These are phyloP conservation scores for Colletotrichum sp. DNA, from an alignment of 2,329 filamentous ascomycete species.

Conservation along the genomic window DNA sequence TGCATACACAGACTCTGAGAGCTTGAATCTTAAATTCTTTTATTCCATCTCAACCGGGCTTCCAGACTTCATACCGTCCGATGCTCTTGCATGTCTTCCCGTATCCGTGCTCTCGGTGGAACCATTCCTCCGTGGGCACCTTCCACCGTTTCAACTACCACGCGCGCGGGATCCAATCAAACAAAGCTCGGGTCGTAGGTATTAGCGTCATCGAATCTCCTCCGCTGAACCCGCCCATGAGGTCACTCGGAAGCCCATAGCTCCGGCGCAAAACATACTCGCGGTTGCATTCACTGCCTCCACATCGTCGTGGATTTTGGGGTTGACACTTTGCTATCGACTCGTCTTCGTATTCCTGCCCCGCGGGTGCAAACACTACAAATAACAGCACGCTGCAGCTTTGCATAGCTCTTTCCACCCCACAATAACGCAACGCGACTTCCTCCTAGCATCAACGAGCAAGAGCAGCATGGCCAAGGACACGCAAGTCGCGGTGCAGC, in stretches of 20 bases:
- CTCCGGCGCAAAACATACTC: constrained; percentile 20
- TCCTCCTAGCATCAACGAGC: background rate
- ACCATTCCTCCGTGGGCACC: constrained; percentile 5
- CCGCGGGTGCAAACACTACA: background rate
- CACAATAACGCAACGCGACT: background rate
- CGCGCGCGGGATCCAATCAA: background rate
- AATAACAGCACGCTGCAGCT: background rate
- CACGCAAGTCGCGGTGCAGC: constrained; percentile 28
- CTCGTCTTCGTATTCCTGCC: background rate
- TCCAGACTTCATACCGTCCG: background rate
- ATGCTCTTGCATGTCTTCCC: background rate
- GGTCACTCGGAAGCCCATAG: constrained; percentile 27
- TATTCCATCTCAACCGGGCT: background rate
- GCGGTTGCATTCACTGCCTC: background rate
- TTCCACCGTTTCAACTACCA: background rate
- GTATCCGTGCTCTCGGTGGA: constrained; percentile 12
- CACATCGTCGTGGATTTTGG: background rate
- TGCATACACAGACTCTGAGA: background rate
- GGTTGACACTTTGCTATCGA: background rate
- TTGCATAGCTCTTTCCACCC: background rate
- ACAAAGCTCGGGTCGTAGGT: background rate
- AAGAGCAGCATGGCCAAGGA: constrained; percentile 33
- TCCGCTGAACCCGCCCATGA: constrained; percentile 21
- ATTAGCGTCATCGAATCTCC: constrained; percentile 14
- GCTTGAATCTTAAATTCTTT: background rate